A percentile compares a stretch with the other conserved stretches of the same genome.
These are phyloP conservation scores for Pichia eremophila DNA, from an alignment of 805 yeast genomes.

Conservation along the genomic window DNA sequence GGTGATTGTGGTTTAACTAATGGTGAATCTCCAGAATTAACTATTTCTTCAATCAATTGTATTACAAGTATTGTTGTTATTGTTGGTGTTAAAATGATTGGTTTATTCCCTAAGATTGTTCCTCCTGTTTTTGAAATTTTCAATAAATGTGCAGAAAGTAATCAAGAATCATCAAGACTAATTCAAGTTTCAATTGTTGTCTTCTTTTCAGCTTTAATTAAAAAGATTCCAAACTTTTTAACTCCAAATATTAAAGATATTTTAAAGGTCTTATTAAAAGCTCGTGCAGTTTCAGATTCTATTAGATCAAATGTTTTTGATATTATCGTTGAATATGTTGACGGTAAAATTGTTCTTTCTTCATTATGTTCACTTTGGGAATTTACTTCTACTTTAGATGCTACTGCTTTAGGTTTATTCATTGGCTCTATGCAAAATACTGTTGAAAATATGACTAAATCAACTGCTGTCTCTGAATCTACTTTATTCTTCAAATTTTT, in stretches of 20 bases:
- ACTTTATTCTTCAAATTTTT: conserved; percentile 60
- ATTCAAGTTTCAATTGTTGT: conserved; percentile 66
- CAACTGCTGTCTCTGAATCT: conserved; percentile 64
- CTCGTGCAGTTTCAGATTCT: conserved; percentile 48
- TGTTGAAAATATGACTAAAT: conserved; percentile 62
- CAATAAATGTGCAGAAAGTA: conserved; percentile 27
- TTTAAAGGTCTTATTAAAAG: conserved; percentile 46
- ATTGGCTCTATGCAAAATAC: conserved; percentile 57
- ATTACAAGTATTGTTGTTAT: conserved; percentile 61
- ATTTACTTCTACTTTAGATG: conserved; percentile 27
- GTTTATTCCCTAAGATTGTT: conserved; percentile 75
- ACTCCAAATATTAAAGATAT: conserved; percentile 58
- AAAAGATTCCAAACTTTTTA: conserved; percentile 80
- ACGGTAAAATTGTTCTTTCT: conserved; percentile 50
- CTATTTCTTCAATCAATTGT: conserved; percentile 65
- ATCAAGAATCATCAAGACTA: conserved; percentile 26
- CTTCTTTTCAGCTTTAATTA: conserved; percentile 63
- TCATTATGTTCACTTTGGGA: conserved; percentile 60
- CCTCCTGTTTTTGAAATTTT: conserved; percentile 63
- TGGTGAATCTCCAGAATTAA: conserved; percentile 41
- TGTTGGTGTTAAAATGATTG: conserved; percentile 79
- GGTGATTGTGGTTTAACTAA: conserved; percentile 44
- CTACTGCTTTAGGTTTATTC: conserved; percentile 56
- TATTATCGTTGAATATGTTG: conserved; percentile 57
- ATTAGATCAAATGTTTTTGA: conserved; percentile 56